phyloP scores from a whole-genome alignment of 1,284 basidiomycete species.

The Austroboletus olivaceoglutinosus region DNA sequence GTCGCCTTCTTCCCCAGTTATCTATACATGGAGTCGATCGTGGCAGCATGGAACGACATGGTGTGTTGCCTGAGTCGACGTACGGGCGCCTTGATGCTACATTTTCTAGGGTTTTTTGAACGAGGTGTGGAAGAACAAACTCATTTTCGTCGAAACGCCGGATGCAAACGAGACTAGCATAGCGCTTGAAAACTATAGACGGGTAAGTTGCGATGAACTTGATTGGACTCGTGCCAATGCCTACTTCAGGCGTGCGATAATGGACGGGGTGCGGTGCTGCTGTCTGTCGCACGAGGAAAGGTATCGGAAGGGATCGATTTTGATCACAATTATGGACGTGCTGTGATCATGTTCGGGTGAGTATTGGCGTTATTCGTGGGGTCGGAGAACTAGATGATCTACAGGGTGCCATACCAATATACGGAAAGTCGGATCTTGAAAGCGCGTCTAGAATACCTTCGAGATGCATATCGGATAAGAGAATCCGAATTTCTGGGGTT shows the following conservation, averaged over 20 bases:
- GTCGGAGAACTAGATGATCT: constrained; percentile 2
- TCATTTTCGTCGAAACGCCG: constrained; percentile 99
- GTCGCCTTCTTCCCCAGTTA: constrained; percentile 99
- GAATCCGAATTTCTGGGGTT: constrained; percentile 99
- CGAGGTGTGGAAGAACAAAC: constrained; percentile 99
- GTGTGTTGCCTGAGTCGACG: constrained; percentile 43
- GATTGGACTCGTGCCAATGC: neutral
- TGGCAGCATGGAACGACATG: constrained; percentile 99
- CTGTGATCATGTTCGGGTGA: constrained; percentile 99
- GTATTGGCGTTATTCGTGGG: constrained; percentile 23
- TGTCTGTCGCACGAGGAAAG: constrained; percentile 98
- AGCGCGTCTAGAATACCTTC: constrained; percentile 94
- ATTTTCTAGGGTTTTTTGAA: constrained; percentile 85
- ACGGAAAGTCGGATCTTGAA: constrained; percentile 98
- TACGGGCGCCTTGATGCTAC: constrained; percentile 2
- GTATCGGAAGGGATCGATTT: constrained; percentile 99
- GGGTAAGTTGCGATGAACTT: constrained; percentile 50
- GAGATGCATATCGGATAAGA: constrained; percentile 97
- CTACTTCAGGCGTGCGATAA: constrained; percentile 89
- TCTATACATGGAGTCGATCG: constrained; percentile 99
- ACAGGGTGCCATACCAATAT: constrained; percentile 95
- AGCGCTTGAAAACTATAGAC: constrained; percentile 94
- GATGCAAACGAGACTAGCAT: constrained; percentile 99
- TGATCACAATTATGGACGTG: constrained; percentile 98
- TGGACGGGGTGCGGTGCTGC: constrained; percentile 92